A percentile compares a stretch with the other conserved stretches of the same genome.
phyloP scores from a whole-genome alignment of 2,329 filamentous ascomycete genomes.

The Corynespora cassiicola region DNA sequence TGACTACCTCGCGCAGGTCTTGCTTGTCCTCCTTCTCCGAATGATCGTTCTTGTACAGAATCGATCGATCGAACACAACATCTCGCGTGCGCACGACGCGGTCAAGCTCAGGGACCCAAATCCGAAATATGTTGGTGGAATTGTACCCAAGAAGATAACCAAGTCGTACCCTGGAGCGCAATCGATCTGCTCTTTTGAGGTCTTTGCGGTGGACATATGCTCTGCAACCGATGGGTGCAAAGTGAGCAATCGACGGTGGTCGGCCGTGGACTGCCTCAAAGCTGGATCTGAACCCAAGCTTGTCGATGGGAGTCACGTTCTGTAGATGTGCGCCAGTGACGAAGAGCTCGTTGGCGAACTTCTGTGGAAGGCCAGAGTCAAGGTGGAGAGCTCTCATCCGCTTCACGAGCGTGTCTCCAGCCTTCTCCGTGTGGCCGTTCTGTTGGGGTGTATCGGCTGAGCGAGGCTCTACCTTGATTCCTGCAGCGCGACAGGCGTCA shows the following conservation, averaged over 20 bases:
- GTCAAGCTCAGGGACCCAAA: slow-evolving; percentile 13
- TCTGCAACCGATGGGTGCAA: slow-evolving; percentile 5
- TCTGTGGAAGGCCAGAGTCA: slow-evolving; percentile 8
- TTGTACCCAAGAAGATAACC: slow-evolving; percentile 24
- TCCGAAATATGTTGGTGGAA: slow-evolving; percentile 18
- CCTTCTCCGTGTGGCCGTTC: slow-evolving; percentile 10
- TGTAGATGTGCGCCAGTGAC: slow-evolving; percentile 10
- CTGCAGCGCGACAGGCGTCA: slow-evolving; percentile 7
- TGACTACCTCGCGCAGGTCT: no score
- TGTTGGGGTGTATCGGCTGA: slow-evolving; percentile 10
- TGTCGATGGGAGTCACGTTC: slow-evolving; percentile 13
- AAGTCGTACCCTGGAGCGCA: slow-evolving; percentile 14
- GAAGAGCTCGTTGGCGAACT: slow-evolving; percentile 7
- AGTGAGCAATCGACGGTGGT: slow-evolving; percentile 5
- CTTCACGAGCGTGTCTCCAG: slow-evolving; percentile 3
- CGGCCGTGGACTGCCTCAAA: slow-evolving; percentile 7
- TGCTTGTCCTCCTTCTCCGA: no score
- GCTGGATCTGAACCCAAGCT: slow-evolving; percentile 11
- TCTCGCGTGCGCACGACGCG: slow-evolving; percentile 2
- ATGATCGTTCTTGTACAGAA: no score
- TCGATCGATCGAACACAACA: no score
- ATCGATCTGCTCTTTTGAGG: slow-evolving; percentile 14
- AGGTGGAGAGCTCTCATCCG: slow-evolving; percentile 4
- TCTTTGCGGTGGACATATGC: slow-evolving; percentile 13
- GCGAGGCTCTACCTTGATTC: slow-evolving; percentile 9